Percentiles rank a stretch among this genome's conserved stretches.
Conservation (phyloP, 805 yeast species). For the Candida dajiaensis region DNA sequence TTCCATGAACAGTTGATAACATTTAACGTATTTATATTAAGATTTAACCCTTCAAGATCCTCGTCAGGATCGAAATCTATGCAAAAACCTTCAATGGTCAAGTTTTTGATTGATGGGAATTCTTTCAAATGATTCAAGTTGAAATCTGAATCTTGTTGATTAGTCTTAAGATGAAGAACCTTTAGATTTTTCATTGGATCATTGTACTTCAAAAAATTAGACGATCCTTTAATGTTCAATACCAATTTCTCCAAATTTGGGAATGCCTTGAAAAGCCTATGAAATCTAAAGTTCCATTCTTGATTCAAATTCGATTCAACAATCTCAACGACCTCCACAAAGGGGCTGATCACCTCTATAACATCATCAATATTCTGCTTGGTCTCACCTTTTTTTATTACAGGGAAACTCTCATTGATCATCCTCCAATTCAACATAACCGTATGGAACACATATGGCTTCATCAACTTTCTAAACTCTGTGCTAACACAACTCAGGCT, state of each 20-base stretch:
- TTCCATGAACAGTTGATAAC: conserved; percentile 49
- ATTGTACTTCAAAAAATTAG: conserved; percentile 31
- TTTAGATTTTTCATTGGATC: conserved; percentile 7
- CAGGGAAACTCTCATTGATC: conserved; percentile 4
- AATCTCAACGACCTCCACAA: conserved; percentile 24
- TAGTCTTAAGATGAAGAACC: conserved; percentile 20
- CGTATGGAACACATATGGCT: conserved; percentile 16
- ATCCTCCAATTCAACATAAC: conserved; percentile 14
- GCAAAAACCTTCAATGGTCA: conserved; percentile 35
- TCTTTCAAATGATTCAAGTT: conserved; percentile 37
- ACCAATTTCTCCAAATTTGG: conserved; percentile 19
- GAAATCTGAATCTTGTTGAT: conserved; percentile 27
- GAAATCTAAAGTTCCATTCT: conserved; percentile 31
- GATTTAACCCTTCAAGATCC: conserved; percentile 17
- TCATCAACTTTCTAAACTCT: conserved; percentile 7
- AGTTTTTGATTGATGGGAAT: conserved; percentile 28
- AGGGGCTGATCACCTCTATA: conserved; percentile 5
- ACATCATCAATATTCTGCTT: conserved; percentile 4
- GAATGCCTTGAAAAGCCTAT: conserved; percentile 19
- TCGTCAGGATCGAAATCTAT: conserved; percentile 35
- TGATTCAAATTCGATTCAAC: conserved; percentile 24
- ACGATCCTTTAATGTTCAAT: conserved; percentile 24
- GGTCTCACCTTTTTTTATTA: background rate
- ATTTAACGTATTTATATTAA: conserved; percentile 23
- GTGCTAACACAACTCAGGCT: conserved; percentile 8